Evolutionary conservation across 2,329 filamentous ascomycete genomes (phyloP), one percentile per base, ranked within the genome.

Genomic region (Scopulariopsis brevicaulis): DNA sequence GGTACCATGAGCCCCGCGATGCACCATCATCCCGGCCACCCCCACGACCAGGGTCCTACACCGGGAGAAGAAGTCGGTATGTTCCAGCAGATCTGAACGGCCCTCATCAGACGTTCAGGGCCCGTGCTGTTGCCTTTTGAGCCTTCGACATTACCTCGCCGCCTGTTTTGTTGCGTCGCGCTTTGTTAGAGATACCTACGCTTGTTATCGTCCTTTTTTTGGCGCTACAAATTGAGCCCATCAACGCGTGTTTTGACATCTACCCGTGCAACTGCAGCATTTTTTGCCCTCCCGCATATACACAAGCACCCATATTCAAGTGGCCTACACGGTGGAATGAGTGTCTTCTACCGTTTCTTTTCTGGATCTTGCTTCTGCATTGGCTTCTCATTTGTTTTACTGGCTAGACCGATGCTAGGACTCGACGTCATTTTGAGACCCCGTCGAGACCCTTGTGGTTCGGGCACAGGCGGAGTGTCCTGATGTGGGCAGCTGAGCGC

Each of bases 51-150:
- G 69, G 79, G 80, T 62, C 85, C 88, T 67, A 78, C 80, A 60
- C 57, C 61, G 15, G 81, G 80, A 71, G 88, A 92, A 69, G 90
- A 94, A 83, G 91, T 91, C 85, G 91, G 91, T 96, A 96, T 95
- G 91, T 96, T 92, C 80, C 87, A 60, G 32, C 61, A 90, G 48
- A 40, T 57, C 24, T 57, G 55, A 57, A n/a, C 32, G 48, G 8
- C 55, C 55, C 43, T 34, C 37, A 28, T 15, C 43, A 43, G 55
- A 48, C 25, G 20, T n/a, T 56, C 81, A 89, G 91, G 80, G 90
- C 94, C 86, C 94, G 84, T 90, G 81, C 59, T 67, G 14, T 58
- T 51, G 28, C 32, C 53, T 20, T 37, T 46, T 51, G 24, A 15
- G 34, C 34, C 34, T 37, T 50, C 35, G 35, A 51, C 52, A 35